Conservation (phyloP, 2,329 filamentous ascomycete species). For the Pezicula neosporulosa region DNA sequence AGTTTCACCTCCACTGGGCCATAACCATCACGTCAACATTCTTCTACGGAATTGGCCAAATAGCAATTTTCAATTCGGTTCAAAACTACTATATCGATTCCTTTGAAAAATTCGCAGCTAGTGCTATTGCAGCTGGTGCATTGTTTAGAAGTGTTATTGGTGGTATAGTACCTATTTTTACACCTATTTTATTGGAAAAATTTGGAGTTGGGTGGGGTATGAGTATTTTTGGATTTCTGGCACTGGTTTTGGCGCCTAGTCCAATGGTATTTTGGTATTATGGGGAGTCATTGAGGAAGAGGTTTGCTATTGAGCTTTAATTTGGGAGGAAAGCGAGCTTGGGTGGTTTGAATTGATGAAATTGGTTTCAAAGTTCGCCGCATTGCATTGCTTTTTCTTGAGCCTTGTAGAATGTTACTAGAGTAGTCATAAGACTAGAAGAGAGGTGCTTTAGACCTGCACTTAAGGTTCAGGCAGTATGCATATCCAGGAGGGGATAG, state of each 20-base stretch:
- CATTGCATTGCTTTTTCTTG: no score
- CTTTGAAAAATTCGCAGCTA: conserved; percentile 46
- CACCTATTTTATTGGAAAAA: conserved; percentile 37
- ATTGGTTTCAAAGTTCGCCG: no score
- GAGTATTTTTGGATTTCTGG: conserved; percentile 42
- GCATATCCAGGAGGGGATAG: no score
- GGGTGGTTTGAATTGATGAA: no score
- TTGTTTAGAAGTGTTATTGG: conserved; percentile 43
- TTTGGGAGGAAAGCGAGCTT: no score
- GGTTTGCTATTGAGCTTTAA: conserved; percentile 34
- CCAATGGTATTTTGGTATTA: conserved; percentile 45
- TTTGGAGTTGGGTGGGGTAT: conserved; percentile 47
- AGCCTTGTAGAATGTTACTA: no score
- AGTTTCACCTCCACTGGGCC: conserved; percentile 53
- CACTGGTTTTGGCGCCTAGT: conserved; percentile 42
- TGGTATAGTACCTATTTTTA: conserved; percentile 42
- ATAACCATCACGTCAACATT: conserved; percentile 49
- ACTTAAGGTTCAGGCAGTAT: no score
- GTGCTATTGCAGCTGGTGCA: conserved; percentile 45
- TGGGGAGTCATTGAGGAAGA: conserved; percentile 41
- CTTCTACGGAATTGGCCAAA: conserved; percentile 45
- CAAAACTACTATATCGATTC: conserved; percentile 53
- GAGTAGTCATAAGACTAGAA: no score
- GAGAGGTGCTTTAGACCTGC: no score
- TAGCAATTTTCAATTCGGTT: conserved; percentile 48